phyloP scores from a whole-genome alignment of 805 yeast species.

The Yamadazyma nakazawae region DNA sequence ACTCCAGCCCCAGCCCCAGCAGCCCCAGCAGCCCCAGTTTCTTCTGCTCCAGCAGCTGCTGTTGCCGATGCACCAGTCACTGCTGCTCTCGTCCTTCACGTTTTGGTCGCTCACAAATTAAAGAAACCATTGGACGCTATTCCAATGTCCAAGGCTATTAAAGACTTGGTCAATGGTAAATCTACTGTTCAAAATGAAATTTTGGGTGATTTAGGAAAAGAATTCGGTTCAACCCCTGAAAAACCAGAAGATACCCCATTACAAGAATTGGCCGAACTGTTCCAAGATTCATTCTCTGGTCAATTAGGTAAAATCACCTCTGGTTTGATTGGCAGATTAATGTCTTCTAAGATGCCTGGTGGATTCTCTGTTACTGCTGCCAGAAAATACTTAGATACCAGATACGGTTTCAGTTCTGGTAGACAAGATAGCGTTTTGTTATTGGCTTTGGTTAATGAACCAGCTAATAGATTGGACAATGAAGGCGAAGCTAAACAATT shows the following conservation, averaged over 20 bases:
- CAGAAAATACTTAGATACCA: slow-evolving; percentile 84
- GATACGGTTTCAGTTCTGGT: slow-evolving; percentile 91
- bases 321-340: slow-evolving; percentile 83
- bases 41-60: slow-evolving; percentile 78
- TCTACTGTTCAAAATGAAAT: slow-evolving; percentile 98
- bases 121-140: slow-evolving; percentile 85
- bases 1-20: slow-evolving; percentile 58
- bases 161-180: slow-evolving; percentile 97
- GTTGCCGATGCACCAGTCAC: slow-evolving; percentile 87
- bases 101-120: slow-evolving; percentile 91
- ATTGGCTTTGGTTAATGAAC: slow-evolving; percentile 83
- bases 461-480: slow-evolving; percentile 78
- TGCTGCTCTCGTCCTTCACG: slow-evolving; percentile 79
- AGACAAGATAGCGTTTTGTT: slow-evolving; percentile 91
- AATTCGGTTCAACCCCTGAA: slow-evolving; percentile 96
- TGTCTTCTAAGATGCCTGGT: slow-evolving; percentile 99
- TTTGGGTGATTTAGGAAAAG: slow-evolving; percentile 97
- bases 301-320: slow-evolving; percentile 90
- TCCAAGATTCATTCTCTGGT: slow-evolving; percentile 89
- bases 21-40: slow-evolving; percentile 50
- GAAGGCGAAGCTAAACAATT: slow-evolving; percentile 90
- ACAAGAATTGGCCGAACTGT: slow-evolving; percentile 89
- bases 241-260: slow-evolving; percentile 98
- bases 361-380: slow-evolving; percentile 92
- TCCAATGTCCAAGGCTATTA: slow-evolving; percentile 88